Evolutionary conservation across 495 filamentous ascomycete species (phyloP).

Genomic region (Pyrenula aspistea): DNA sequence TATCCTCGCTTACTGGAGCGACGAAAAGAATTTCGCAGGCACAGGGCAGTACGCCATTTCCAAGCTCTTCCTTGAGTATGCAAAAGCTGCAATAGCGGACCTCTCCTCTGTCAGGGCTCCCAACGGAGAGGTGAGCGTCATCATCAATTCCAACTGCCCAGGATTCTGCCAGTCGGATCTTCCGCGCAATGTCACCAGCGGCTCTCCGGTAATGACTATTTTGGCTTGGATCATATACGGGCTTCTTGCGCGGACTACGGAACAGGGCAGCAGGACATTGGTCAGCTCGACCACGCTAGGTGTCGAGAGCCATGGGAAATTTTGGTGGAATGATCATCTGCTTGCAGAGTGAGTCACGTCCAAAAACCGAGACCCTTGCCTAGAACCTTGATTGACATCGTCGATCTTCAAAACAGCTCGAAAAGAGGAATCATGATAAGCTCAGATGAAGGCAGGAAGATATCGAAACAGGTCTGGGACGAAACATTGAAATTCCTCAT

Average conservation of each 20-base stretch:
- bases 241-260: constrained; percentile 33
- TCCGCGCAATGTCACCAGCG: constrained; percentile 22
- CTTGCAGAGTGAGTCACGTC: background rate
- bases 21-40: constrained; percentile 14
- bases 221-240: constrained; percentile 22
- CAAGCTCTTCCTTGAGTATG: constrained; percentile 36
- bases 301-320: constrained; percentile 33
- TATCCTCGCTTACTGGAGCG: constrained; percentile 24
- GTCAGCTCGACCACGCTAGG: constrained; percentile 39
- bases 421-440: background rate
- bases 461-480: background rate
- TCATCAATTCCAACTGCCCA: constrained; percentile 33
- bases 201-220: constrained; percentile 22
- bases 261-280: constrained; percentile 36
- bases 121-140: constrained; percentile 24
- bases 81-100: constrained; percentile 23
- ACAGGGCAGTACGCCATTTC: constrained; percentile 31
- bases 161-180: constrained; percentile 29
- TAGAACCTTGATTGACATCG: background rate
- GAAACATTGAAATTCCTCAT: background rate
- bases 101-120: constrained; percentile 14
- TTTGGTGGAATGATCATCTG: constrained; percentile 22
- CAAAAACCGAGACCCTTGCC: background rate
- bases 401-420: background rate
- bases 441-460: background rate